A percentile compares a stretch with the other conserved stretches of the same genome.
These are phyloP conservation scores for Hyaloscypha finlandica DNA, from an alignment of 495 filamentous ascomycete genomes.

Conservation along the genomic window DNA sequence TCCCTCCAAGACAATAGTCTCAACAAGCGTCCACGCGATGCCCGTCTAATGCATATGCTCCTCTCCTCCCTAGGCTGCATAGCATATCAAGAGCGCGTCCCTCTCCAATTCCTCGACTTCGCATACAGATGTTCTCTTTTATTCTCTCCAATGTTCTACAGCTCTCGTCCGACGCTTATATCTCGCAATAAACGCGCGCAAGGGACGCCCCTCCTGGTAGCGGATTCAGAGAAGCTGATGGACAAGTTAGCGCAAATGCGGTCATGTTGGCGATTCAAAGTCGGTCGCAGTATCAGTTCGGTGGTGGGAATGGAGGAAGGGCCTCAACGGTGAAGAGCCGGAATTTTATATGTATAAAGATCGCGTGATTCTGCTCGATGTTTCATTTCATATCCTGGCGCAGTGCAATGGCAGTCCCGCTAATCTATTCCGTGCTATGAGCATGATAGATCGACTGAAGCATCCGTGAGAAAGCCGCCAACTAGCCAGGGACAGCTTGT, in stretches of 20 bases:
- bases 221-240: constrained; percentile 43
- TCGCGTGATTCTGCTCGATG: no score
- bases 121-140: constrained; percentile 74
- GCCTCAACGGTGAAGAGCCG: no score
- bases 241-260: constrained; percentile 49
- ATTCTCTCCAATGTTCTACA: constrained; percentile 67
- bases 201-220: constrained; percentile 45
- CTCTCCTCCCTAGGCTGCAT: constrained; percentile 85
- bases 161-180: constrained; percentile 64
- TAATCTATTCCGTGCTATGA: no score
- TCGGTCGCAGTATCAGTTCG: constrained; percentile 53
- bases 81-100: constrained; percentile 90
- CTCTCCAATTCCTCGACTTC: constrained; percentile 95
- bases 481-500: no score
- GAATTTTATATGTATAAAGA: no score
- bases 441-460: no score
- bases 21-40: constrained; percentile 82
- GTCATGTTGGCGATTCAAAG: constrained; percentile 52
- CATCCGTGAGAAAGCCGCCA: no score
- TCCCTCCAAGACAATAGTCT: constrained; percentile 62
- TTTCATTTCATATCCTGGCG: no score
- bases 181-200: constrained; percentile 51
- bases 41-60: constrained; percentile 87
- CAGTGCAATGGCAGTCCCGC: no score
- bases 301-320: constrained; percentile 47